These are phyloP conservation scores for Aspergillus puulaauensis DNA, from an alignment of 2,329 filamentous ascomycete genomes.

Conservation along the genomic window DNA sequence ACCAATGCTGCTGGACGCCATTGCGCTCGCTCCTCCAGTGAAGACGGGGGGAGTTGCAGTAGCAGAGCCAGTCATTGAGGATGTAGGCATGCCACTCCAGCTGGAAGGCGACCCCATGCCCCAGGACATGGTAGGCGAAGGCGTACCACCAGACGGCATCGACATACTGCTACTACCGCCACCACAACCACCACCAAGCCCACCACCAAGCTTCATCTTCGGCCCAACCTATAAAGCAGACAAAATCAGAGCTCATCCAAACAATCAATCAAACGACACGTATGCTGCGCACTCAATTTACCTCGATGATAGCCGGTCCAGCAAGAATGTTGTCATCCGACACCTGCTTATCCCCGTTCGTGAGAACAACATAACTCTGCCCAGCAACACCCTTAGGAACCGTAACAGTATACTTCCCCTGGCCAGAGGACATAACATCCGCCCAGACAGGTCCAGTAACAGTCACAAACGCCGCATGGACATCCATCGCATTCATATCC, in stretches of 20 bases:
- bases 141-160: background rate
- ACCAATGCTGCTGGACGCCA: background rate
- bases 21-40: background rate
- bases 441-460: slow-evolving; percentile 24
- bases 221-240: background rate
- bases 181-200: background rate
- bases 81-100: background rate
- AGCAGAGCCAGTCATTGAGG: background rate
- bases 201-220: too few relatives aligned
- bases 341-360: slow-evolving; percentile 20
- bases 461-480: slow-evolving; percentile 23
- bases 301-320: slow-evolving; percentile 34
- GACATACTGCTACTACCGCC: background rate
- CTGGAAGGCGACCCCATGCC: background rate
- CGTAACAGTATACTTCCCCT: slow-evolving; percentile 21
- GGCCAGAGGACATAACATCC: slow-evolving; percentile 4
- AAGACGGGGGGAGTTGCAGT: background rate
- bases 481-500: slow-evolving; percentile 17
- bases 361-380: slow-evolving; percentile 32
- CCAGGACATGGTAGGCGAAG: background rate
- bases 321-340: slow-evolving; percentile 31
- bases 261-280: too few relatives aligned
- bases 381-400: slow-evolving; percentile 25
- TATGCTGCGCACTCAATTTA: slow-evolving; percentile 9
- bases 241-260: background rate